Evolutionary conservation across 225 moss, liverwort and hornwort genomes (phyloP).

Genomic region (Neckera pumila): DNA sequence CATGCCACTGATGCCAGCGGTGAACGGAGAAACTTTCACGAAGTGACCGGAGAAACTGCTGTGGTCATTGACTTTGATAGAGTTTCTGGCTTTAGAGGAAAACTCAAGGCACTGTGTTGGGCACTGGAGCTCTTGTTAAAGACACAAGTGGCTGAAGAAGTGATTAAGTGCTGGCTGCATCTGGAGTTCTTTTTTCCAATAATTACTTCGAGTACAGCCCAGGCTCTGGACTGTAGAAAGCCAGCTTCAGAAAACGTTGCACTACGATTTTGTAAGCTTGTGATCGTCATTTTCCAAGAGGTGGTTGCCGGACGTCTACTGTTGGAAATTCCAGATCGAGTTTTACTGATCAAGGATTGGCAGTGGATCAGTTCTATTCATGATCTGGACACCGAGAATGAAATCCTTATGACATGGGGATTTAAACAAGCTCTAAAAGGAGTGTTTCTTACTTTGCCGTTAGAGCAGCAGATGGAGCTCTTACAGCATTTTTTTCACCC

Average conservation of each 20-base stretch:
- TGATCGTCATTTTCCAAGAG: neutral
- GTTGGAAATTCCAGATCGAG: neutral
- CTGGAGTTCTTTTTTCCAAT: neutral
- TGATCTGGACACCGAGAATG: no score
- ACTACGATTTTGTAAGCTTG: neutral
- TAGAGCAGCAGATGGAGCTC: no score
- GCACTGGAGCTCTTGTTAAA: neutral
- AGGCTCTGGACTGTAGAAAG: accelerated
- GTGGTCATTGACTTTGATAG: neutral
- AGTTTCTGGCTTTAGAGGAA: neutral
- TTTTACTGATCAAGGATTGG: neutral
- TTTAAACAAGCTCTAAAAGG: no score
- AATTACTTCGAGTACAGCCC: no score
- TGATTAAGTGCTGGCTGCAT: neutral
- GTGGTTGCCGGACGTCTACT: neutral
- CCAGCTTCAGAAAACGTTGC: no score
- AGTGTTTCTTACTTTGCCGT: no score
- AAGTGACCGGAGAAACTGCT: neutral
- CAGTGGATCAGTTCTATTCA: no score
- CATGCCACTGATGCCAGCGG: no score
- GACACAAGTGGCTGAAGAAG: neutral
- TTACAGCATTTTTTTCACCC: no score
- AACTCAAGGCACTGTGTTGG: neutral
- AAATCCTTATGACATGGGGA: no score
- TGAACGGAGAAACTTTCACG: no score